These are phyloP conservation scores for Gastrodia elata DNA, from an alignment of 106 monocot species.

Conservation along the genomic window DNA sequence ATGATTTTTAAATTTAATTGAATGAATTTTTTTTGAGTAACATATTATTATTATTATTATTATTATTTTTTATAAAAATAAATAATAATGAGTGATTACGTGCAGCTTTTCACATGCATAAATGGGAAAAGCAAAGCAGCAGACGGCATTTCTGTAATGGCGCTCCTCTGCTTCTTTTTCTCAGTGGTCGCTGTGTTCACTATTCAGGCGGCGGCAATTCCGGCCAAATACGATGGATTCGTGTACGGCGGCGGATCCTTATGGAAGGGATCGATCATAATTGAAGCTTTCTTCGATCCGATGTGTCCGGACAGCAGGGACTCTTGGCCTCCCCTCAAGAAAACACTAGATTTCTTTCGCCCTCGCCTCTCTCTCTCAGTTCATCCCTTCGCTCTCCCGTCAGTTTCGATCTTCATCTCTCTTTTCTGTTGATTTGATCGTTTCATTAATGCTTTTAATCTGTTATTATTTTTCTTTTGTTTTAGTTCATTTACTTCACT, in stretches of 20 bases:
- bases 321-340: conserved; percentile 65
- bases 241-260: neutral
- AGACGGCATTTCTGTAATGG: neutral
- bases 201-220: conserved; percentile 20
- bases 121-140: too few species aligned
- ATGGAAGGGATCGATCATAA: conserved; percentile 38
- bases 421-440: neutral
- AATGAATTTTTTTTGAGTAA: too few species aligned
- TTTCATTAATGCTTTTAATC: neutral
- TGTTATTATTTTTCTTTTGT: neutral
- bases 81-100: too few species aligned
- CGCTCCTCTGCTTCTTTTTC: conserved; percentile 7
- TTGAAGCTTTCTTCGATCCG: conserved; percentile 90
- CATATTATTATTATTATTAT: too few species aligned
- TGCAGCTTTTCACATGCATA: too few species aligned
- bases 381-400: conserved; percentile 89
- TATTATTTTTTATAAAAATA: too few species aligned
- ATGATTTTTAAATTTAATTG: too few species aligned
- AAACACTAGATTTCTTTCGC: conserved; percentile 29
- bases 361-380: conserved; percentile 44
- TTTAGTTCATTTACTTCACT: too few species aligned
- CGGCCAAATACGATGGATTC: conserved; percentile 29
- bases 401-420: conserved; percentile 8
- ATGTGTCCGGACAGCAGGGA: conserved; percentile 85
- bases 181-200: neutral